These are phyloP conservation scores for Claviceps capensis DNA, from an alignment of 2,329 filamentous ascomycete genomes.

Conservation along the genomic window DNA sequence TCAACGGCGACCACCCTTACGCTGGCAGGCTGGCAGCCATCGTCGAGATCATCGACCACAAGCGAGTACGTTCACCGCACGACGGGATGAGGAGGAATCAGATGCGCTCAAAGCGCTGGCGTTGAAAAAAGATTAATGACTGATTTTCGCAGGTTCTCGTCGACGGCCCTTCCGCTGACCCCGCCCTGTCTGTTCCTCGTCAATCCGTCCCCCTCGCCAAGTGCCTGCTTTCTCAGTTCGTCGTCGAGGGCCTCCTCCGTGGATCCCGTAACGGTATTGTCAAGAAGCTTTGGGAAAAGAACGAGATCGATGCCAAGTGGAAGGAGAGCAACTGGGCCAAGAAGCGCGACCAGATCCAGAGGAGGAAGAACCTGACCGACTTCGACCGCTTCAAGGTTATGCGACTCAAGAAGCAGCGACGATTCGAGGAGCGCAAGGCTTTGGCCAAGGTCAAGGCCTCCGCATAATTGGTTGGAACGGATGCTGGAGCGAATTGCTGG, in stretches of 20 bases:
- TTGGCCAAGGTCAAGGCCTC: slow-evolving; percentile 82
- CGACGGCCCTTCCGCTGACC: slow-evolving; percentile 79
- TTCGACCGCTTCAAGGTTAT: slow-evolving; percentile 99
- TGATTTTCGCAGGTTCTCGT: slow-evolving; percentile 61
- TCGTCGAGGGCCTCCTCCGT: slow-evolving; percentile 75
- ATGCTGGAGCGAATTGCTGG: slow-evolving; percentile 16
- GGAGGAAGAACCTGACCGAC: slow-evolving; percentile 86
- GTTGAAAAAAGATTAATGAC: slow-evolving; percentile 4
- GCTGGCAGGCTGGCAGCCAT: slow-evolving; percentile 81
- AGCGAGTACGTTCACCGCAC: slow-evolving; percentile 76
- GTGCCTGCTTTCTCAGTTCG: slow-evolving; percentile 78
- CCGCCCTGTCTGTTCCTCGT: slow-evolving; percentile 69
- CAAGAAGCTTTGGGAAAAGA: slow-evolving; percentile 81
- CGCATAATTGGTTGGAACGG: slow-evolving; percentile 39
- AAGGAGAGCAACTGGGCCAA: slow-evolving; percentile 85
- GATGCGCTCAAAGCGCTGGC: neutral
- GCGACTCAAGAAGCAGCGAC: slow-evolving; percentile 98
- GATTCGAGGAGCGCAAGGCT: slow-evolving; percentile 95
- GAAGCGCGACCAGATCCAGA: slow-evolving; percentile 73
- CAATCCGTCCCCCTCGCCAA: slow-evolving; percentile 72
- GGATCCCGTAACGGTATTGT: slow-evolving; percentile 70
- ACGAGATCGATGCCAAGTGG: slow-evolving; percentile 88
- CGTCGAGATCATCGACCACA: slow-evolving; percentile 99
- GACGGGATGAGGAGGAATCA: neutral
- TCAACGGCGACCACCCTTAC: slow-evolving; percentile 66